These are phyloP conservation scores for Aspergillus carbonarius DNA, from an alignment of 2,329 filamentous ascomycete species.

Conservation along the genomic window DNA sequence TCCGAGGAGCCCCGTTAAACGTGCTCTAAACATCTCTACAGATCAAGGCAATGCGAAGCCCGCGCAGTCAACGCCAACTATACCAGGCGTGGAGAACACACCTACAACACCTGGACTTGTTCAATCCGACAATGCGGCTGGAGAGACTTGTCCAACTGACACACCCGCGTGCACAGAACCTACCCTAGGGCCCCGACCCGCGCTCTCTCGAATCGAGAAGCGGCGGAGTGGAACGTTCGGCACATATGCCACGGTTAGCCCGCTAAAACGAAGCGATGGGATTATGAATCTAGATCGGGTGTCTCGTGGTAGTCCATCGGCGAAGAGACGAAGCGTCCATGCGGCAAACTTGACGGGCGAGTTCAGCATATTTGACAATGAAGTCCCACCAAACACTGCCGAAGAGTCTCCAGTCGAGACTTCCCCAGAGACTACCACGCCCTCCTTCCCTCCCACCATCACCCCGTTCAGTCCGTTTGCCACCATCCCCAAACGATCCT, in stretches of 20 bases:
- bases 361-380: slow-evolving; percentile 73
- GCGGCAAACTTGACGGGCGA: slow-evolving; percentile 63
- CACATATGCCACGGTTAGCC: slow-evolving; percentile 65
- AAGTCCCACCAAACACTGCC: slow-evolving; percentile 25
- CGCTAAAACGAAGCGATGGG: slow-evolving; percentile 87
- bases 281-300: slow-evolving; percentile 83
- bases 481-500: slow-evolving; percentile 66
- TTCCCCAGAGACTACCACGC: slow-evolving; percentile 25
- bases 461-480: slow-evolving; percentile 48
- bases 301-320: slow-evolving; percentile 77
- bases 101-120: slow-evolving; percentile 30
- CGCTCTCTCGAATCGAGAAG: slow-evolving; percentile 50
- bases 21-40: slow-evolving; percentile 67
- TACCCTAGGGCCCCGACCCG: slow-evolving; percentile 35
- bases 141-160: slow-evolving; percentile 42
- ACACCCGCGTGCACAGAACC: slow-evolving; percentile 24
- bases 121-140: slow-evolving; percentile 24
- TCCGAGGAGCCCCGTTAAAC: slow-evolving; percentile 77
- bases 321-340: slow-evolving; percentile 86
- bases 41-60: slow-evolving; percentile 70
- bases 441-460: slow-evolving; percentile 33
- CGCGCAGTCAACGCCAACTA: slow-evolving; percentile 47
- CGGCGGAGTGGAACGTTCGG: slow-evolving; percentile 48
- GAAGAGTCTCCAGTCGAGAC: slow-evolving; percentile 32
- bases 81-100: slow-evolving; percentile 49